Conservation (phyloP, 495 filamentous ascomycete species). For the Xeromyces bisporus region DNA sequence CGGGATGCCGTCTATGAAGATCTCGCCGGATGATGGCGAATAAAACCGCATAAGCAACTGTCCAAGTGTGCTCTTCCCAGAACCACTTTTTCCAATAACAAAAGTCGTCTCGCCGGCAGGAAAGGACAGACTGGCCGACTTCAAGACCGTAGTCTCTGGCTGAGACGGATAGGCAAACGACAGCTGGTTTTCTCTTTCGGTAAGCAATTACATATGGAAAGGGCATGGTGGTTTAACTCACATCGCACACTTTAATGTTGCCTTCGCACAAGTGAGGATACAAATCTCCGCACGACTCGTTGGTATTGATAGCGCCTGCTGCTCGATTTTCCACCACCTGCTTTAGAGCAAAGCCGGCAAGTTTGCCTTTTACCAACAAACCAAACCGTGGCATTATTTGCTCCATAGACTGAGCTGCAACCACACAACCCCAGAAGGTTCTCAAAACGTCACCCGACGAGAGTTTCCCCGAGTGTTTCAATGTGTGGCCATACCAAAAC, state of each 20-base stretch:
- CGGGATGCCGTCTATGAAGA: slow-evolving; percentile 49
- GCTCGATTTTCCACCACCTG: slow-evolving; percentile 17
- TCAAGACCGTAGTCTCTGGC: slow-evolving; percentile 42
- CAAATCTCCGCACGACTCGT: slow-evolving; percentile 7
- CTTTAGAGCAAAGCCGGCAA: slow-evolving; percentile 47
- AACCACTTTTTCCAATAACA: slow-evolving; percentile 73
- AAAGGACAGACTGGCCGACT: slow-evolving; percentile 47
- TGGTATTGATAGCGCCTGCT: slow-evolving; percentile 8
- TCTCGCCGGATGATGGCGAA: slow-evolving; percentile 42
- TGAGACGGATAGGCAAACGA: slow-evolving; percentile 75
- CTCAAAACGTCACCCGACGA: slow-evolving; percentile 59
- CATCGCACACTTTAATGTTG: slow-evolving; percentile 52
- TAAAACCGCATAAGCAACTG: slow-evolving; percentile 71
- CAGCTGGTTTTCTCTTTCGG: slow-evolving; percentile 45
- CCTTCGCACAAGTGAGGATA: slow-evolving; percentile 35
- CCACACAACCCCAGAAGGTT: slow-evolving; percentile 68
- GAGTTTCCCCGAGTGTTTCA: slow-evolving; percentile 38
- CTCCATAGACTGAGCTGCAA: slow-evolving; percentile 57
- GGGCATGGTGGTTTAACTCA: slow-evolving; percentile 21
- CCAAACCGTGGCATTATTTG: slow-evolving; percentile 57
- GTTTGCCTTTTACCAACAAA: slow-evolving; percentile 60
- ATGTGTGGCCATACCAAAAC: slow-evolving; percentile 70
- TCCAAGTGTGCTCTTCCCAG: slow-evolving; percentile 80
- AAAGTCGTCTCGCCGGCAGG: slow-evolving; percentile 59
- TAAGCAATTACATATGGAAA: slow-evolving; percentile 1